phyloP scores from a whole-genome alignment of 2,329 filamentous ascomycete genomes.

The Hirsutella thompsonii region DNA sequence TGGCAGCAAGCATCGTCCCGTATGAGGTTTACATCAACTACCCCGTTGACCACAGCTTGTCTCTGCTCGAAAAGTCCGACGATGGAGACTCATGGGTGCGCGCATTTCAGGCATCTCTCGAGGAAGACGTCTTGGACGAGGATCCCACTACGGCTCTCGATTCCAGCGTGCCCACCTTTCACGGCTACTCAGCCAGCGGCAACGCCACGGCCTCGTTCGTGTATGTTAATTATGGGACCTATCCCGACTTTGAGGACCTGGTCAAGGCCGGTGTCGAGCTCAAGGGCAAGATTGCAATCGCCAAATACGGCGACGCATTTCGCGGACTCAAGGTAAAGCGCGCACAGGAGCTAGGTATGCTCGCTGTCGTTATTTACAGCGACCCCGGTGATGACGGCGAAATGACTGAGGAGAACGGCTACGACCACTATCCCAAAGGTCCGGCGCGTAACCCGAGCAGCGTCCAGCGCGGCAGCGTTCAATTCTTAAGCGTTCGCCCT shows the following conservation, averaged over 20 bases:
- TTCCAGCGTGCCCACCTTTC: constrained; percentile 76
- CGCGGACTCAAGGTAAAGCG: constrained; percentile 86
- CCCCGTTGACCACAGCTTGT: constrained; percentile 56
- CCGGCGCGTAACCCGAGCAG: constrained; percentile 79
- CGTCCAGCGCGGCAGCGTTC: constrained; percentile 78
- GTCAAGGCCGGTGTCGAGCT: constrained; percentile 61
- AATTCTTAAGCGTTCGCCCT: constrained; percentile 59
- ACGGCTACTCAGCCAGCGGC: constrained; percentile 85
- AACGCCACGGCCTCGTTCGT: constrained; percentile 83
- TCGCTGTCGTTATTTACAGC: constrained; percentile 72
- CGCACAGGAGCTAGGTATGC: constrained; percentile 79
- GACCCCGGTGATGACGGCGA: constrained; percentile 84
- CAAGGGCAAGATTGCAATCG: constrained; percentile 74
- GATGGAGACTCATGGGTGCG: constrained; percentile 38
- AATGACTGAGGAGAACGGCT: constrained; percentile 69
- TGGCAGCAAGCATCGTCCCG: constrained; percentile 48
- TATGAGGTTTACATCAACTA: constrained; percentile 75
- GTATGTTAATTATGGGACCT: constrained; percentile 86
- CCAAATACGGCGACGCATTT: constrained; percentile 77
- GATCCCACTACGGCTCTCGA: constrained; percentile 64
- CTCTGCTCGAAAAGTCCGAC: constrained; percentile 39
- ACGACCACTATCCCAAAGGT: constrained; percentile 68
- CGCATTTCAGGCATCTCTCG: constrained; percentile 65
- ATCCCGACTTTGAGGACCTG: constrained; percentile 73
- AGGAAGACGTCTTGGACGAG: constrained; percentile 74